Conservation (phyloP, 768 basidiomycete genomes). For the Plicaturopsis crispa region DNA sequence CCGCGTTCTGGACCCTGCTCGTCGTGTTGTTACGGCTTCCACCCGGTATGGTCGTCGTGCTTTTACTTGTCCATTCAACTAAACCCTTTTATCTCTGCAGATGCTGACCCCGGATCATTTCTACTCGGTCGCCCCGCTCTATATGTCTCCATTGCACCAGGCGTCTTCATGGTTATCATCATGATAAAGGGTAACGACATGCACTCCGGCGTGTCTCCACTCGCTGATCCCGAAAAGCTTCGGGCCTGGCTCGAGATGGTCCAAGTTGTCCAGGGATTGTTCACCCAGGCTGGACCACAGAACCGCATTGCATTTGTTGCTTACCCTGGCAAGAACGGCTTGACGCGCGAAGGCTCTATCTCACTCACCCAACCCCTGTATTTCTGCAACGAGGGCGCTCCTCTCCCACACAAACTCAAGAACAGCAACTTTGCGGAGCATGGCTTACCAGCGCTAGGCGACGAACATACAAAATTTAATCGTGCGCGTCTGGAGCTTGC, state of each 20-base stretch:
- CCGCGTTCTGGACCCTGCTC: conserved; percentile 2
- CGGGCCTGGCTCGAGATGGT: neutral
- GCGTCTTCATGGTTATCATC: conserved; percentile 1
- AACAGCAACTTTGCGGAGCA: no score
- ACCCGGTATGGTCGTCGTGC: conserved; percentile 2
- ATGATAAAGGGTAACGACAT: conserved; percentile 9
- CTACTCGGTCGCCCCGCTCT: conserved; percentile 4
- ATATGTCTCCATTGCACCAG: conserved; percentile 3
- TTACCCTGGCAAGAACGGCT: no score
- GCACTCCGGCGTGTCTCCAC: conserved; percentile 6
- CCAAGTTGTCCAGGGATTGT: neutral
- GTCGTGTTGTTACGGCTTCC: conserved; percentile 4
- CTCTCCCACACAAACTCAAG: no score
- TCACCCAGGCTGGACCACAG: neutral
- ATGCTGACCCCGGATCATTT: conserved; percentile 5
- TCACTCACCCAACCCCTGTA: no score
- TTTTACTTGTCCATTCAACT: neutral
- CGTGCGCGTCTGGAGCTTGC: no score
- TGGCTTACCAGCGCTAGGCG: no score
- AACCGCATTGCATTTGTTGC: conserved; percentile 3
- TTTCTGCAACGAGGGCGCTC: no score
- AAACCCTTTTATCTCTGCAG: no score
- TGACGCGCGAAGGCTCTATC: no score
- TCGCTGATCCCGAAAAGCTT: neutral
- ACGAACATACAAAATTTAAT: no score